A percentile compares a stretch with the other conserved stretches of the same genome.
Conservation (phyloP, 768 basidiomycete genomes). For the Leccinum rimulosum region DNA sequence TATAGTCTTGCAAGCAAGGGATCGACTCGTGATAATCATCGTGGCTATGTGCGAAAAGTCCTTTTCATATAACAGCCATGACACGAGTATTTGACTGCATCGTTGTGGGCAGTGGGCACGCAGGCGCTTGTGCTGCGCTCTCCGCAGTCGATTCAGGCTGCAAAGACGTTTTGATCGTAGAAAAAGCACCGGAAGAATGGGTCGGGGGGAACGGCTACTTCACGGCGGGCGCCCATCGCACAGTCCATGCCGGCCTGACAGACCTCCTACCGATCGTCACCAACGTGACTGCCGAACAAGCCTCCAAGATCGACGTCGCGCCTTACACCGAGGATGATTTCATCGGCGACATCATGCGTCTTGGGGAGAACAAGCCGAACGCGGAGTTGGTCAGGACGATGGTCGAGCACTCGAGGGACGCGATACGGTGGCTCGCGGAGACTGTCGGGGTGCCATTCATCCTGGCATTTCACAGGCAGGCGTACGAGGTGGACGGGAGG, state of each 20-base stretch:
- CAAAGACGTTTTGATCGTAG: constrained; percentile 57
- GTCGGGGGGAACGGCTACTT: constrained; percentile 71
- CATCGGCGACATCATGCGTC: constrained; percentile 56
- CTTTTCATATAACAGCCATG: constrained; percentile 8
- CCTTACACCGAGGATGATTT: constrained; percentile 58
- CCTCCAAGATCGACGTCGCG: constrained; percentile 50
- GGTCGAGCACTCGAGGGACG: constrained; percentile 54
- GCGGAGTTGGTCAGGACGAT: constrained; percentile 47
- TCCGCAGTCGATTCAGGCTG: constrained; percentile 60
- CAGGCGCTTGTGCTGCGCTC: constrained; percentile 64
- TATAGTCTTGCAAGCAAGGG: no score
- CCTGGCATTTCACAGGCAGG: constrained; percentile 63
- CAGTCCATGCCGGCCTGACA: constrained; percentile 56
- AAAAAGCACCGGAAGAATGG: constrained; percentile 65
- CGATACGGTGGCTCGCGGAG: constrained; percentile 55
- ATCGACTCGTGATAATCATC: no score
- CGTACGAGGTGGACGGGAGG: constrained; percentile 59
- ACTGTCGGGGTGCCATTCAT: constrained; percentile 51
- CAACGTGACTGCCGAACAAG: constrained; percentile 44
- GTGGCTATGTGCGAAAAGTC: background rate
- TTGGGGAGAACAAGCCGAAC: constrained; percentile 51
- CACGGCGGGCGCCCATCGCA: constrained; percentile 67
- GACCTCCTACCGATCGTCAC: constrained; percentile 57
- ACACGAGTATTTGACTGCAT: constrained; percentile 47
- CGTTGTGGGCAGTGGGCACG: constrained; percentile 65